Conservation (phyloP, 2,329 filamentous ascomycete species). For the Monilinia aucupariae region DNA sequence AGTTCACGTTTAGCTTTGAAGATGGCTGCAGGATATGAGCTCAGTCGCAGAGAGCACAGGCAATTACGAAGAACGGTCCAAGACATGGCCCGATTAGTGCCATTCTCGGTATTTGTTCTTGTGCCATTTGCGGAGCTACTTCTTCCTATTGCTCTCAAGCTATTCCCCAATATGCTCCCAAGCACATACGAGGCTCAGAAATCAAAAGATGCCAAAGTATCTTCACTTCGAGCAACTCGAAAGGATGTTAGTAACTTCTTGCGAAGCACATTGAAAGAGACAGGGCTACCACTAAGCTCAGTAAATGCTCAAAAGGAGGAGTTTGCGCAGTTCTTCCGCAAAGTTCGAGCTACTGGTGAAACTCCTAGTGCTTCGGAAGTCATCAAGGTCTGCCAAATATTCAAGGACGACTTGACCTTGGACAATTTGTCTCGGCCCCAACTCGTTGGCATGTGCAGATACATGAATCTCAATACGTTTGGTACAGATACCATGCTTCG, state of each 20-base stretch:
- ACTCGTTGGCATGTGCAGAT: conserved; percentile 94
- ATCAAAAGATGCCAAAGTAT: conserved; percentile 83
- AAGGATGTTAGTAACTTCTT: conserved; percentile 93
- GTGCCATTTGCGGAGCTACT: conserved; percentile 94
- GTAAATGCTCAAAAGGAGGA: conserved; percentile 86
- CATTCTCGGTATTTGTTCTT: conserved; percentile 95
- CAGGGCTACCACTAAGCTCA: conserved; percentile 80
- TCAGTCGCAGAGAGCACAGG: conserved; percentile 86
- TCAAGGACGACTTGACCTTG: conserved; percentile 94
- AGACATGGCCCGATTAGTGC: conserved; percentile 85
- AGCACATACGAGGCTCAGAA: conserved; percentile 94
- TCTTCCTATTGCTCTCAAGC: conserved; percentile 80
- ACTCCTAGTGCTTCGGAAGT: conserved; percentile 83
- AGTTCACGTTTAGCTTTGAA: conserved; percentile 87
- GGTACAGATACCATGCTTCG: conserved; percentile 97
- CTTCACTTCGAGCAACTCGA: conserved; percentile 72
- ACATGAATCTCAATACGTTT: conserved; percentile 96
- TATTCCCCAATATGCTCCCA: conserved; percentile 96
- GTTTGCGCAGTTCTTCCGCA: conserved; percentile 95
- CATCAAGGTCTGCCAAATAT: conserved; percentile 98
- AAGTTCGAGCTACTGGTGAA: conserved; percentile 87
- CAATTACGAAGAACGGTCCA: conserved; percentile 91
- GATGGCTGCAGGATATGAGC: conserved; percentile 96
- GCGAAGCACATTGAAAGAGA: conserved; percentile 82
- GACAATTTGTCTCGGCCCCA: conserved; percentile 96